Conservation (phyloP, 345 rosid genomes). For the Hypericum perforatum region DNA sequence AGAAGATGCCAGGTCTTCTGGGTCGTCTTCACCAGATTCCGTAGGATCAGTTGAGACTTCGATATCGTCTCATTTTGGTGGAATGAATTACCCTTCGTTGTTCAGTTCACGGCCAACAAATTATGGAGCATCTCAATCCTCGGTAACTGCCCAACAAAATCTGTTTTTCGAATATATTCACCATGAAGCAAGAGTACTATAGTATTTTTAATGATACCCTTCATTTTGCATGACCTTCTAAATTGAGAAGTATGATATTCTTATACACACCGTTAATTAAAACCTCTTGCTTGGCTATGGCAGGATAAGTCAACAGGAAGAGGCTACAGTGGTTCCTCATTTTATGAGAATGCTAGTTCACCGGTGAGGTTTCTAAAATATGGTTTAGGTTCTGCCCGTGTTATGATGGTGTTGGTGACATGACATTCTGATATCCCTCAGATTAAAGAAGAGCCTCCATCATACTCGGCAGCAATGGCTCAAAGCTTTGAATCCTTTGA, state of each 20-base stretch:
- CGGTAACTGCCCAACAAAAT: constrained; percentile 29
- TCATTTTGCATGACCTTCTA: too few species aligned
- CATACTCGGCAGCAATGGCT: constrained; percentile 56
- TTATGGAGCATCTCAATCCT: constrained; percentile 41
- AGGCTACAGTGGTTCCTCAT: constrained; percentile 42
- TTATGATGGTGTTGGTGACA: constrained; percentile 6
- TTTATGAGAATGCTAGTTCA: constrained; percentile 57
- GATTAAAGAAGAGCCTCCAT: constrained; percentile 93
- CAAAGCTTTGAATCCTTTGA: constrained; percentile 61
- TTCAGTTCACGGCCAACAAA: constrained; percentile 80
- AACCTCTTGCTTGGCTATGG: constrained; percentile 7
- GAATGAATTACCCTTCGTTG: constrained; percentile 91
- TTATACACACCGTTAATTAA: too few species aligned
- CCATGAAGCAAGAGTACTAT: too few species aligned
- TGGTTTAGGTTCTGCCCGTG: constrained; percentile 1
- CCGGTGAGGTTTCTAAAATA: constrained; percentile 40
- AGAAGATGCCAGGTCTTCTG: constrained; percentile 88
- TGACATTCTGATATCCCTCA: constrained; percentile 19
- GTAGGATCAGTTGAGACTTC: constrained; percentile 92
- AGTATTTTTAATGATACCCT: too few species aligned
- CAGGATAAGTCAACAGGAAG: constrained; percentile 59
- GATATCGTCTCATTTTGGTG: constrained; percentile 97
- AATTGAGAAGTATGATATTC: too few species aligned
- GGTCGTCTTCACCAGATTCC: constrained; percentile 93
- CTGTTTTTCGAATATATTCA: too few species aligned